These are phyloP conservation scores for Amanita rubescens DNA, from an alignment of 768 basidiomycete species.

Conservation along the genomic window DNA sequence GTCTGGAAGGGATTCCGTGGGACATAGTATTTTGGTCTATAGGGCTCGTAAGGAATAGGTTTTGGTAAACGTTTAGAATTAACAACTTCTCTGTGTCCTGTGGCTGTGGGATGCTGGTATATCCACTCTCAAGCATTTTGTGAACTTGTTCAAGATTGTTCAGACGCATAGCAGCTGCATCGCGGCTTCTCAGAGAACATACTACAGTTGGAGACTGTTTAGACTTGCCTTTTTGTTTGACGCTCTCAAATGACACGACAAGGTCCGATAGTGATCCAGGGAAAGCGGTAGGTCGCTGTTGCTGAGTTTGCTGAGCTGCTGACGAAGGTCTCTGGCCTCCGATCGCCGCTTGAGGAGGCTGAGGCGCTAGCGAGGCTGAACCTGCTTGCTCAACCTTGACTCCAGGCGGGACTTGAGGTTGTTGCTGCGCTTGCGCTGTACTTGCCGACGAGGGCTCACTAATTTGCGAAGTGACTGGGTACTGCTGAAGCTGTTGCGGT, in stretches of 20 bases:
- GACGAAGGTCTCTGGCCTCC: slow-evolving; percentile 50
- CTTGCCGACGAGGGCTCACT: slow-evolving; percentile 28
- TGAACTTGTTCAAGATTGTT: slow-evolving; percentile 86
- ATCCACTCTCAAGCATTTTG: slow-evolving; percentile 90
- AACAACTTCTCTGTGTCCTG: slow-evolving; percentile 89
- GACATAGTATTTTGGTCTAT: slow-evolving; percentile 93
- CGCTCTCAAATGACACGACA: slow-evolving; percentile 89
- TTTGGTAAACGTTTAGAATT: background rate
- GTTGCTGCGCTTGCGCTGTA: slow-evolving; percentile 45
- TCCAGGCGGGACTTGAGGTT: slow-evolving; percentile 64
- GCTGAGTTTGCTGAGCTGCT: slow-evolving; percentile 37
- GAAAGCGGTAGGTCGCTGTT: slow-evolving; percentile 44
- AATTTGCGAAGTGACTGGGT: slow-evolving; percentile 13
- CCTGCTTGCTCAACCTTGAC: slow-evolving; percentile 47
- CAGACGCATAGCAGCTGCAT: slow-evolving; percentile 68
- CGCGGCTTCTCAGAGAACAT: background rate
- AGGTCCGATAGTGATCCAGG: slow-evolving; percentile 87
- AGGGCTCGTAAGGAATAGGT: slow-evolving; percentile 7
- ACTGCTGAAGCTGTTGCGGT: slow-evolving; percentile 36
- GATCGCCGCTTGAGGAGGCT: slow-evolving; percentile 27
- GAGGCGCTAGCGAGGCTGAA: slow-evolving; percentile 18
- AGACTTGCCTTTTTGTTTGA: slow-evolving; percentile 86
- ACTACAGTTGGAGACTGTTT: too few species aligned
- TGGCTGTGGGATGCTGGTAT: slow-evolving; percentile 82
- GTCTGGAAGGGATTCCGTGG: slow-evolving; percentile 89